Base-by-base conservation (phyloP, 192 early-diverging fungal genomes). In the Pilobolus umbonatus region DNA sequence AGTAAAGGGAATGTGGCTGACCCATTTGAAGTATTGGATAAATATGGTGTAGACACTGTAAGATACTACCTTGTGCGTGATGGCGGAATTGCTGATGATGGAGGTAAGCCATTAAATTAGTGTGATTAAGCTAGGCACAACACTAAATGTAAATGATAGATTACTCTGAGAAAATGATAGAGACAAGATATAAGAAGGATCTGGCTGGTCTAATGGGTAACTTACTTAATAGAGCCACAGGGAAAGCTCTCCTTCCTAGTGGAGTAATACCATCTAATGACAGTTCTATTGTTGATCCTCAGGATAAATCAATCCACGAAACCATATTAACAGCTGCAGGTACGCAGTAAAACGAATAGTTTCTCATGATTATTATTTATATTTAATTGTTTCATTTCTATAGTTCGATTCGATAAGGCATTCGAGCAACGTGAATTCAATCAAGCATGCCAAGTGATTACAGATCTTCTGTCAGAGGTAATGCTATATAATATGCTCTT, bases 21-120 rank as follows among this genome's bases (percentile, higher is more conserved):
- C 62, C 96, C 96, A 1, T 77, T 86, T 55, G 69, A 74, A 28
- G 75, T 84, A 22, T 72, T 96, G 46, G 52, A 82, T 7, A 55
- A 59, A 17, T 96, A 83, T 58, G 93, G 95, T 5, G 85, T 90
- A 5, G 96, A 98, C 60, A 65, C 91, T 6, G 78, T 96, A 17
- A 83, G 94, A 29, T 98, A 89, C 55, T 98, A 85, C 68, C 76
- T 98, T 31, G 83, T 96, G 58, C 85, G 90, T 25, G 89, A 96
- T 75, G 93, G 96, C 32, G 91, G 93, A 1, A 76, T 96, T 42
- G 78, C 77, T 10, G 75, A 95, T 60, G 96, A 98, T 57, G 81
- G 86, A 32, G 87, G 85, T 82, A 74, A 64, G 22, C 12, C 21
- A 52, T 14, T 11, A 38, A 48, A 15, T 11, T 8, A 6, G 11